Base-by-base conservation (phyloP, 345 rosid genomes). In the Cardamine resedifolia region DNA sequence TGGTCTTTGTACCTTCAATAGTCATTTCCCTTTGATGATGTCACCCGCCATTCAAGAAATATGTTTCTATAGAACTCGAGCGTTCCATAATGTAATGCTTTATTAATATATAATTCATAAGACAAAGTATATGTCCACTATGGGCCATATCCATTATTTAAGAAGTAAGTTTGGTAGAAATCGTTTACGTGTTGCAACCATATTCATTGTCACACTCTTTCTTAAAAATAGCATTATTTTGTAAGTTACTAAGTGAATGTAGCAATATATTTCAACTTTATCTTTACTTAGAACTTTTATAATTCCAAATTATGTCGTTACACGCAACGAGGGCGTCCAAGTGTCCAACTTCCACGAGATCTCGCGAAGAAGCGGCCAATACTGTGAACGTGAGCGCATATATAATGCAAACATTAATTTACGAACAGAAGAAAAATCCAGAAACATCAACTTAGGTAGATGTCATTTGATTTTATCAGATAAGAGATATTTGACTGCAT, bases 391-490 rank as follows among this genome's bases (percentile, higher is more conserved):
- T 72, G 30, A 52, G 64, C 47, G 12, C 16, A 39, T 72, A 15
- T 3, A 34, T 14, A 71, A 18, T 67, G 39, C 28, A 27, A n/a
- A 55, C 36, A 11, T 28, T 68, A 18, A 43, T 60, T 5, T 43
- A 73, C 30, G 36, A 34, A 26, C 19, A 9, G 39, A 73, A 27
- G 71, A 64, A 43, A 64, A 65, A 18, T 73, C 65, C 77, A 73
- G 15, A 56, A 56, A 44, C 49, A 64, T 64, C 58, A 55, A 24
- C 55, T 48, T 45, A 33, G 19, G 15, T 26, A 16, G 16, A 73
- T 73, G 65, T 73, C 58, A 23, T 64, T 64, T 61, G 43, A 20
- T 27, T 64, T n/a, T 31, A 55, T 52, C 31, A 34, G 48, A 31
- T 63, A 21, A 18, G 26, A 30, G 10, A 12, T 34, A 20, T 34